Evolutionary conservation across 352 stramenopile genomes (phyloP).

Genomic region (Globisporangium sylvaticum): DNA sequence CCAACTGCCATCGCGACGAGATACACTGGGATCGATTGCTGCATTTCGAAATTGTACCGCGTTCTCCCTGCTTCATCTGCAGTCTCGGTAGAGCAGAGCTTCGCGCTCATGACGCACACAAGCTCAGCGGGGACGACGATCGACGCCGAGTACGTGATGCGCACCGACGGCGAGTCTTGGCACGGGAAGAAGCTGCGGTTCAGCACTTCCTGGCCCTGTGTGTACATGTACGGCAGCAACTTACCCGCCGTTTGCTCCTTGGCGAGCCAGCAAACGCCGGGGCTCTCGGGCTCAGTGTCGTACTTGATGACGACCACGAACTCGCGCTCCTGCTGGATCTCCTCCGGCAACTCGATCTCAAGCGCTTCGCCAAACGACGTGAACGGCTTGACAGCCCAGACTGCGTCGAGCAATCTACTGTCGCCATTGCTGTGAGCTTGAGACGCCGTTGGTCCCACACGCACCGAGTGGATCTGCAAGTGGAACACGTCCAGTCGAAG

Average conservation of each 20-base stretch:
- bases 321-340: slow-evolving; percentile 16
- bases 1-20: slow-evolving; percentile 81
- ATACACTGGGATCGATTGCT: slow-evolving; percentile 83
- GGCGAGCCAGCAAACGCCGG: slow-evolving; percentile 79
- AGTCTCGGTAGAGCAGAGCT: slow-evolving; percentile 28
- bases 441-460: not conserved
- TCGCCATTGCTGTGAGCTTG: slow-evolving; percentile 6
- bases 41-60: slow-evolving; percentile 73
- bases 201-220: slow-evolving; percentile 82
- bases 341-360: slow-evolving; percentile 34
- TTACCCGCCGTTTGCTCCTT: slow-evolving; percentile 83
- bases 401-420: not conserved
- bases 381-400: slow-evolving; percentile 54
- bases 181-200: slow-evolving; percentile 84
- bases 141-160: slow-evolving; percentile 93
- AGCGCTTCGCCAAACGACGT: slow-evolving; percentile 60
- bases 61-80: slow-evolving; percentile 13
- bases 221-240: slow-evolving; percentile 76
- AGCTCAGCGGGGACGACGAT: slow-evolving; percentile 91
- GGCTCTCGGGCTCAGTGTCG: slow-evolving; percentile 55
- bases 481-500: slow-evolving; percentile 65
- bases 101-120: slow-evolving; percentile 87
- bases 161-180: slow-evolving; percentile 93
- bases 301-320: slow-evolving; percentile 56
- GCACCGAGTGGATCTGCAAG: slow-evolving; percentile 44